Evolutionary conservation across 2,329 filamentous ascomycete species (phyloP).

Genomic region (Balansia obtecta): DNA sequence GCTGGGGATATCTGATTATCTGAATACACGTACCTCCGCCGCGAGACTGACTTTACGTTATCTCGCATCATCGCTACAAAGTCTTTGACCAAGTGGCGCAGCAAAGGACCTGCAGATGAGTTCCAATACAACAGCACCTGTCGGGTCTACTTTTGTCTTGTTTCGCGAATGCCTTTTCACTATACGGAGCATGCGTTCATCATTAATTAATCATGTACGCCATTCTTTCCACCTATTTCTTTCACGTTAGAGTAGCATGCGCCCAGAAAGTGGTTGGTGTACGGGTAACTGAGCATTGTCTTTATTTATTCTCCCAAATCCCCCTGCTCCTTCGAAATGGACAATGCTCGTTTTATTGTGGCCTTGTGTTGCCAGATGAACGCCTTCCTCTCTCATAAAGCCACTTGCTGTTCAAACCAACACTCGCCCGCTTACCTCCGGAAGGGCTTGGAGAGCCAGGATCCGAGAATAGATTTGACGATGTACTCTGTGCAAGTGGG

Average conservation of each 20-base stretch:
- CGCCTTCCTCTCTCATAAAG: conserved; percentile 72
- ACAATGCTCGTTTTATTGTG: conserved; percentile 12
- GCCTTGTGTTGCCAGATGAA: conserved; percentile 33
- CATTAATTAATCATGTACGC: conserved; percentile 1
- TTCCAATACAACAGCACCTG: too few relatives aligned
- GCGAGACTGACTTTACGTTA: too few relatives aligned
- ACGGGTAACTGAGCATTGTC: background rate
- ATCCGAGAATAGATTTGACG: conserved; percentile 38
- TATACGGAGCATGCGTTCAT: background rate
- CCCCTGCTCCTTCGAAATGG: background rate
- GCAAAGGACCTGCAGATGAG: too few relatives aligned
- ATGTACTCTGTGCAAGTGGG: conserved; percentile 36
- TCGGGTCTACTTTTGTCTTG: too few relatives aligned
- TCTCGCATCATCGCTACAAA: too few relatives aligned
- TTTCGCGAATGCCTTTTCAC: too few relatives aligned
- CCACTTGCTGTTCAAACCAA: conserved; percentile 87
- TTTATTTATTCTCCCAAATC: background rate
- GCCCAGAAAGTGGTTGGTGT: background rate
- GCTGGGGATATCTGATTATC: too few relatives aligned
- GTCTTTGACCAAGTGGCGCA: too few relatives aligned
- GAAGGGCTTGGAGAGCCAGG: conserved; percentile 59
- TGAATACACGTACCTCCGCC: too few relatives aligned
- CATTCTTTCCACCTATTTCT: background rate
- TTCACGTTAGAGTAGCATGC: background rate
- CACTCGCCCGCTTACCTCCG: conserved; percentile 54